Evolutionary conservation across 2,329 filamentous ascomycete genomes (phyloP).

Genomic region (Seiridium unicorne): DNA sequence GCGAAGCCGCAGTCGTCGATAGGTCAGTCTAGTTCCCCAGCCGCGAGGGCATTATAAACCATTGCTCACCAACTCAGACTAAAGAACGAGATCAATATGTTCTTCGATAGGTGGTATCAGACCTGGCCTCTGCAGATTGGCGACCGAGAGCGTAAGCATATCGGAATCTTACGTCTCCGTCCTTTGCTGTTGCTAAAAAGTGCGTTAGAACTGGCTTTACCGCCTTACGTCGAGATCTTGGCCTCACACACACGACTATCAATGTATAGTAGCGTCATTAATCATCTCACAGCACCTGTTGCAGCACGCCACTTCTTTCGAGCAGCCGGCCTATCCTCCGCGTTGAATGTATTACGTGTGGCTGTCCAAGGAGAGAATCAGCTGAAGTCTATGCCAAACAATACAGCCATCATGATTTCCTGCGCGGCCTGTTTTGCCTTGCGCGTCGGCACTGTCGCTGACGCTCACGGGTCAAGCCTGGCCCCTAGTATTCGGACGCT

Average conservation of each 20-base stretch:
- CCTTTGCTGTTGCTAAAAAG: conserved; percentile 5
- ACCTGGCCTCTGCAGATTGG: conserved; percentile 51
- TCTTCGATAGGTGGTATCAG: conserved; percentile 32
- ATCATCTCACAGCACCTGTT: conserved; percentile 68
- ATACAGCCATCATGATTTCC: conserved; percentile 76
- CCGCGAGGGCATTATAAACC: neutral
- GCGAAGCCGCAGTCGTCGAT: conserved; percentile 52
- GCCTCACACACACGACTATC: conserved; percentile 71
- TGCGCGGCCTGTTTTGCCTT: conserved; percentile 70
- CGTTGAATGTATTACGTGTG: conserved; percentile 71
- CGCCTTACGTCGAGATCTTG: conserved; percentile 73
- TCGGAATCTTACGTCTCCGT: conserved; percentile 4
- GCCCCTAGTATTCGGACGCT: conserved; percentile 63
- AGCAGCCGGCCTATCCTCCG: conserved; percentile 67
- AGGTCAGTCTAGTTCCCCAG: conserved; percentile 34
- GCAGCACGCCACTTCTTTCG: conserved; percentile 73
- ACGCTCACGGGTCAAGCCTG: conserved; percentile 52
- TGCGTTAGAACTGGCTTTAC: conserved; percentile 50
- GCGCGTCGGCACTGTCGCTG: conserved; percentile 59
- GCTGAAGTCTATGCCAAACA: conserved; percentile 75
- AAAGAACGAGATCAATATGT: conserved; percentile 29
- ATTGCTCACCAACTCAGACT: conserved; percentile 15
- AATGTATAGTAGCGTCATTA: conserved; percentile 73
- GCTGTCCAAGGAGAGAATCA: conserved; percentile 70
- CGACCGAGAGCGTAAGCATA: conserved; percentile 40